These are phyloP conservation scores for Cladosporium sp. DNA, from an alignment of 2,329 filamentous ascomycete species.

Conservation along the genomic window DNA sequence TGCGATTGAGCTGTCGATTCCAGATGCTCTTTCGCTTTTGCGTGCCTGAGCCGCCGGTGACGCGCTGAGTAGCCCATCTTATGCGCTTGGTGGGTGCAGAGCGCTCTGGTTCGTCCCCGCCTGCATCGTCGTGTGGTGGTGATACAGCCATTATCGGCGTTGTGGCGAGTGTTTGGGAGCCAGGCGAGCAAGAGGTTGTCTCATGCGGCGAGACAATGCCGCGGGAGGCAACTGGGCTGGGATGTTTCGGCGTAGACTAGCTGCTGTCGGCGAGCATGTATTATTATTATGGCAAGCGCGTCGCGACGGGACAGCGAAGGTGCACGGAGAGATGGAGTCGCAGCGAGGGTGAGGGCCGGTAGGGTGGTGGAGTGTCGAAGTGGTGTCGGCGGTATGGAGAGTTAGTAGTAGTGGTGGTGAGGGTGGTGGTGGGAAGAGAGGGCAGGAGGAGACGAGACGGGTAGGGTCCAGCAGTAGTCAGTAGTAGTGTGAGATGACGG, in stretches of 20 bases:
- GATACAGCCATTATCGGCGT: constrained; percentile 16
- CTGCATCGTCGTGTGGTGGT: constrained; percentile 7
- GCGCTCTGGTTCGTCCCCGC: constrained; percentile 3
- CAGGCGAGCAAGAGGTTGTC: constrained; percentile 19
- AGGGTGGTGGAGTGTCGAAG: neutral
- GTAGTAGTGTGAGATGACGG: neutral
- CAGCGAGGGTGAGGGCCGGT: neutral
- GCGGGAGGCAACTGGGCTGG: constrained; percentile 11
- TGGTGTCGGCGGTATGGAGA: neutral
- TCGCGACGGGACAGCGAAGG: neutral
- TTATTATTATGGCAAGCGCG: constrained; percentile 10
- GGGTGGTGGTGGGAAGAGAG: neutral
- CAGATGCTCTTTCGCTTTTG: constrained; percentile 83
- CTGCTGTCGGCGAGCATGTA: constrained; percentile 12
- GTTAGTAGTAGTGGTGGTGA: neutral
- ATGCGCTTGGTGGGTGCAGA: constrained; percentile 64
- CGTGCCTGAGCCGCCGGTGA: constrained; percentile 71
- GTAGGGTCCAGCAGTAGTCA: neutral
- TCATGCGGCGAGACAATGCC: constrained; percentile 26
- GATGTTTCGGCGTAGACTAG: constrained; percentile 8
- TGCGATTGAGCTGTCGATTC: constrained; percentile 55
- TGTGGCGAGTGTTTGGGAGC: neutral
- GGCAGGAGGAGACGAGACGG: neutral
- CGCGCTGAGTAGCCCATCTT: constrained; percentile 94
- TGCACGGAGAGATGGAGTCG: neutral